Base-by-base conservation (phyloP, 768 basidiomycete genomes). In the Tulasnella sp. region DNA sequence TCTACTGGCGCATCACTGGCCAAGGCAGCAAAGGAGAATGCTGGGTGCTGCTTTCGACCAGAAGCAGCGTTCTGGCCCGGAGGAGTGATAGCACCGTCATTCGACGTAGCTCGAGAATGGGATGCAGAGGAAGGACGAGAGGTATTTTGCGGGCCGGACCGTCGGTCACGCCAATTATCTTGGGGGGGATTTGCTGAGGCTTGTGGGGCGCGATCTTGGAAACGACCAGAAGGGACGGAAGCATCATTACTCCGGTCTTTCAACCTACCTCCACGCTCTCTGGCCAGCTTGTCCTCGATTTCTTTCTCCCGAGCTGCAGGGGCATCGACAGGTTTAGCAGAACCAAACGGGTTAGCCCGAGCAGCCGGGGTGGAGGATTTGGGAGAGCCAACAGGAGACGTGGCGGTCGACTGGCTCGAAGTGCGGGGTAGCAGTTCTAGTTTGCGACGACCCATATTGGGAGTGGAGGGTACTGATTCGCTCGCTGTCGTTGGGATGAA, bases 301-400 rank as follows among this genome's bases (percentile, higher is more conserved):
- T 80, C 83, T 55, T 79, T 82, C 65, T 97, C 92, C 52, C 80
- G 78, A 0, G 76, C 72, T 32, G 83, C 74, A 15, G n/a, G n/a
- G n/a, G 84, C 81, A 67, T 98, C 92, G 19, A 97, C 85, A 11
- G 94, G 91, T 63, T 72, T 83, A 34, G 94, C 94, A 53, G 77
- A 75, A 48, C 94, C 96, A 65, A 98, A 98, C 5, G 93, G 93
- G 67, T 77, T 91, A 4, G 72, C 61, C 60, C 66, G 69, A 59
- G 83, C 66, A 34, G 79, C 71, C 34, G 74, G 70, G 56, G 76
- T 69, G 2, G 76, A 72, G 63, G 86, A 78, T 70, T 84, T 84
- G 0, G 86, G 87, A 6, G 87, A 88, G 0, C 84, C 81, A 41
- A 90, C 72, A 2, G 89, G 84, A 15, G 86, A 84, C 27, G 86